phyloP scores from a whole-genome alignment of 2,329 filamentous ascomycete species.

The Aureobasidium sp. region DNA sequence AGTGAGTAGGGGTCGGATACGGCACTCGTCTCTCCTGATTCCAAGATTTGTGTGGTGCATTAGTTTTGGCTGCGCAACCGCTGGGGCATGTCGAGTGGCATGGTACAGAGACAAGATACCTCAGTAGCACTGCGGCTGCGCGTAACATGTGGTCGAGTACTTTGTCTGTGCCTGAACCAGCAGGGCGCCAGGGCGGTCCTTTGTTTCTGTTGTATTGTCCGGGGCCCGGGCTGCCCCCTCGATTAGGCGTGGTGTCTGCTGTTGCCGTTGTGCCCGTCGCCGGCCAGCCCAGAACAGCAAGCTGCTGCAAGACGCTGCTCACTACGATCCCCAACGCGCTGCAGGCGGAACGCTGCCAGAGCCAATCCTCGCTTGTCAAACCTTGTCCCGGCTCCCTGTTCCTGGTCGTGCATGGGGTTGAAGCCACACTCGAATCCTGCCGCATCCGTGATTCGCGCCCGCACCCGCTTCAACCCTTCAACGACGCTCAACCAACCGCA shows the following conservation, averaged over 20 bases:
- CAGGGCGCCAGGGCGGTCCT: conserved; percentile 1
- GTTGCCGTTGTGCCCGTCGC: conserved; percentile 13
- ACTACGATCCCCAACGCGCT: conserved; percentile 14
- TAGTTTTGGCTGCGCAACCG: conserved; percentile 7
- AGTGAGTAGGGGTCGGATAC: not conserved
- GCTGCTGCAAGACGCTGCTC: conserved; percentile 8
- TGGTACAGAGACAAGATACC: conserved; percentile 11
- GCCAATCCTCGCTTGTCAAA: conserved; percentile 16
- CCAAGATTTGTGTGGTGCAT: conserved; percentile 7
- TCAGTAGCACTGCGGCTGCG: conserved; percentile 8
- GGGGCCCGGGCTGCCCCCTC: conserved; percentile 9
- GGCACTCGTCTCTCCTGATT: conserved; percentile 5
- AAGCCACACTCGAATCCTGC: conserved; percentile 14
- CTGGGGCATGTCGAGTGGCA: not conserved
- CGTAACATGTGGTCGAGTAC: conserved; percentile 5
- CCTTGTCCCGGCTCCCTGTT: conserved; percentile 14
- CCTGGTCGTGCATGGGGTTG: conserved; percentile 15
- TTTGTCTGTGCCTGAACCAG: conserved; percentile 7
- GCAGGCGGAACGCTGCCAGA: conserved; percentile 11
- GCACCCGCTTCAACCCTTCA: conserved; percentile 16
- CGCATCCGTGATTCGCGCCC: conserved; percentile 15
- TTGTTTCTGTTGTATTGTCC: conserved; percentile 13
- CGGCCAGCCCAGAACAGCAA: conserved; percentile 12
- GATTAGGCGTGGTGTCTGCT: conserved; percentile 9
- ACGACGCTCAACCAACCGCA: conserved; percentile 12